Evolutionary conservation across 306 rosid species (phyloP).

Genomic region (Sicyos edulis): DNA sequence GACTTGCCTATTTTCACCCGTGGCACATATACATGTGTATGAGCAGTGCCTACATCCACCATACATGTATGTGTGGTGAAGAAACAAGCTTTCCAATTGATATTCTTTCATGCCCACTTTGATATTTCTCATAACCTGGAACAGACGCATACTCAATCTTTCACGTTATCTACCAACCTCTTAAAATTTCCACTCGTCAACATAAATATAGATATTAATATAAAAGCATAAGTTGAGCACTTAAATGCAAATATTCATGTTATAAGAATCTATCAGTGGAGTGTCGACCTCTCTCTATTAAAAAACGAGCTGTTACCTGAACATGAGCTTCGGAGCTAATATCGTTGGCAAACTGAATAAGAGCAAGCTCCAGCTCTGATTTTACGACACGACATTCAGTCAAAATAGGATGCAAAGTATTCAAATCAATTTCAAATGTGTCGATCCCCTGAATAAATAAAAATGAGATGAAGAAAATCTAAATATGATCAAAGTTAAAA

Average conservation of each 20-base stretch:
- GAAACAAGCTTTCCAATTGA: constrained; percentile 86
- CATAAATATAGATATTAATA: background rate
- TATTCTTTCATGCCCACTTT: constrained; percentile 85
- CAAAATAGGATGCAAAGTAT: constrained; percentile 73
- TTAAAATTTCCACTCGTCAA: background rate
- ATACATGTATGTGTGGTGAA: constrained; percentile 93
- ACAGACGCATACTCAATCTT: background rate
- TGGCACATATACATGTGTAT: constrained; percentile 90
- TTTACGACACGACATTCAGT: constrained; percentile 84
- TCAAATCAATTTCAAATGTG: constrained; percentile 57
- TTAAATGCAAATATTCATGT: constrained; percentile 1
- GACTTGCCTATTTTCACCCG: constrained; percentile 67
- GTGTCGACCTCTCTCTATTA: background rate
- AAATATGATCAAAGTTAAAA: background rate
- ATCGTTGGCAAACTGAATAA: constrained; percentile 83
- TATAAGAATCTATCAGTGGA: background rate
- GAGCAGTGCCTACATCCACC: constrained; percentile 98
- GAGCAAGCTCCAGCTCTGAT: constrained; percentile 73
- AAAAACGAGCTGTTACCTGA: constrained; percentile 41
- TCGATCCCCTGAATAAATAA: constrained; percentile 50
- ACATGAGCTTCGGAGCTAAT: constrained; percentile 93
- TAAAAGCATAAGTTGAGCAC: constrained; percentile 2
- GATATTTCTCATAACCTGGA: constrained; percentile 72
- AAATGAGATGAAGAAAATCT: background rate
- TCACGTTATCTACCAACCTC: background rate